Evolutionary conservation across 768 basidiomycete genomes (phyloP), one percentile per base, ranked within the genome.

Genomic region (Serendipita sp.): DNA sequence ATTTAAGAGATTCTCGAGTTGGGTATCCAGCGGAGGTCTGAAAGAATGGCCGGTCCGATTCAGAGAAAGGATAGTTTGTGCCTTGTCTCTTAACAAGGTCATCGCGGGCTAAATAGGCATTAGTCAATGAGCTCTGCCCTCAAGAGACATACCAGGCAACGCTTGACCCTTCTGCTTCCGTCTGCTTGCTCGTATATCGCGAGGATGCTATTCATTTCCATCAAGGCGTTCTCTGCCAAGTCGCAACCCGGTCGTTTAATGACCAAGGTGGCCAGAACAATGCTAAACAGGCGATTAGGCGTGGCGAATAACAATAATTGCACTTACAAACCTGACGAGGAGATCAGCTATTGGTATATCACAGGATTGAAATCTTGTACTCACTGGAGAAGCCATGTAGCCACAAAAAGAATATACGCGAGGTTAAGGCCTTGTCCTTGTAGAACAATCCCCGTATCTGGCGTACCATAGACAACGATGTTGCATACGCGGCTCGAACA

Each of bases 41-140:
- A 60, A 28, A 8, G 56, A 28, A n/a, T 60, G 56, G 34, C 56
- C 56, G 76, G 36, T 73, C 76, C 38, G 79, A 79, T 23, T 85
- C 80, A 0, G 86, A 88, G 45, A 80, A 78, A 62, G 38, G 28
- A 70, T 36, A n/a, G 23, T 32, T 32, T 32, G 35, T 7, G 23
- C 56, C 35, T 89, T 90, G 47, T 85, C 81, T 44, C 89, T 82
- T 54, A 91, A 71, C 2, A 79, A 78, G 2, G 83, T 74, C 4
- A 83, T 76, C 2, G 81, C 79, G 0, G 72, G 73, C 23, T 67
- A 62, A 36, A 66, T 85, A 89, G 38, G 83, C 81, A 0, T 81
- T 78, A 0, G 82, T 82, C 2, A 85, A 87, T 15, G 16, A 10
- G 8, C 56, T 60, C 7, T 3, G n/a, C 34, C 7, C 23, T n/a